phyloP scores from a whole-genome alignment of 257 asterid species.

The Thymus quinquecostatus region DNA sequence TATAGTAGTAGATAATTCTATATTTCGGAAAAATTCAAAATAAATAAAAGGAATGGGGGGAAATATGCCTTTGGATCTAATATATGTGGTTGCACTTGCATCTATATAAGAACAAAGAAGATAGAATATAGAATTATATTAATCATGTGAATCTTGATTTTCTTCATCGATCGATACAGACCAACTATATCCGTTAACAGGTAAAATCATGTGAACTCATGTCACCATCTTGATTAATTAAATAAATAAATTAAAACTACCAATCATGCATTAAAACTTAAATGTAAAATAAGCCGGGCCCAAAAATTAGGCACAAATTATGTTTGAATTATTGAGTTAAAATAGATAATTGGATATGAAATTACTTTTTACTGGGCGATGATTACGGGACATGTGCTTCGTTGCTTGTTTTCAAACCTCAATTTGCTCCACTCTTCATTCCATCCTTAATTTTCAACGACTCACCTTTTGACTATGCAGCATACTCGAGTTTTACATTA shows the following conservation, averaged over 20 bases:
- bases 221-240: slow-evolving; percentile 10
- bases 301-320: background rate
- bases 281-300: background rate
- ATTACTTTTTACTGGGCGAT: slow-evolving; percentile 30
- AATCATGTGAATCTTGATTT: background rate
- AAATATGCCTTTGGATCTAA: background rate
- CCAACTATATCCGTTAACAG: slow-evolving; percentile 12
- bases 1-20: background rate
- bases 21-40: background rate
- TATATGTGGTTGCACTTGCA: background rate
- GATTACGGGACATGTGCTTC: slow-evolving; percentile 34
- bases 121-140: background rate
- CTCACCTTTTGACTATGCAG: slow-evolving; percentile 22
- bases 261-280: background rate
- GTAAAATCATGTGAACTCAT: slow-evolving; percentile 30
- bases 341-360: background rate
- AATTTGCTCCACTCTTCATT: slow-evolving; percentile 29
- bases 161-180: background rate
- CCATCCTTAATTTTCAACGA: background rate
- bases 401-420: slow-evolving; percentile 34
- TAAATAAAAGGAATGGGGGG: background rate
- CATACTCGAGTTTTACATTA: background rate
- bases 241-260: background rate
- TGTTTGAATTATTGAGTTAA: background rate
- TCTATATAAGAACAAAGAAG: background rate